These are phyloP conservation scores for Neoscytalidium dimidiatum DNA, from an alignment of 2,329 filamentous ascomycete species.

Conservation along the genomic window DNA sequence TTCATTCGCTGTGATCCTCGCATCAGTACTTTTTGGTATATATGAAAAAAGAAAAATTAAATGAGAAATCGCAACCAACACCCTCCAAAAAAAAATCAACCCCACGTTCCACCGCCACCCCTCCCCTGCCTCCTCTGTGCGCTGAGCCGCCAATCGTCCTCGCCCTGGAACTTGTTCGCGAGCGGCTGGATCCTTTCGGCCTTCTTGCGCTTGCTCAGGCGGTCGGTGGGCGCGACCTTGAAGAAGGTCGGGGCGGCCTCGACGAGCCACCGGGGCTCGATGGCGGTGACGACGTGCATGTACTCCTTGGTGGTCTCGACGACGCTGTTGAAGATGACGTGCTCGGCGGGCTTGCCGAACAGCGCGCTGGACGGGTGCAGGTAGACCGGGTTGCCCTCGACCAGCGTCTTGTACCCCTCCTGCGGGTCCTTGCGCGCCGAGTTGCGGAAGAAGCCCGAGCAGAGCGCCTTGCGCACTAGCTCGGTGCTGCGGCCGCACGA, in stretches of 20 bases:
- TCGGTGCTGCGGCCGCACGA: slow-evolving; percentile 87
- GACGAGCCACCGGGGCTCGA: slow-evolving; percentile 92
- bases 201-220: slow-evolving; percentile 86
- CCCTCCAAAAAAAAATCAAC: slow-evolving; percentile 48
- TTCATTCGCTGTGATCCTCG: no score
- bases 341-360: slow-evolving; percentile 94
- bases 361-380: slow-evolving; percentile 89
- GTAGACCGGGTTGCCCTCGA: slow-evolving; percentile 92
- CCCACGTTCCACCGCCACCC: slow-evolving; percentile 93
- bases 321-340: slow-evolving; percentile 90
- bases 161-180: slow-evolving; percentile 87
- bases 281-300: slow-evolving; percentile 91
- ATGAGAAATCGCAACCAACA: background rate
- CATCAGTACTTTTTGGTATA: no score
- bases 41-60: background rate
- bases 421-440: slow-evolving; percentile 91
- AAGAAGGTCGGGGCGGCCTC: slow-evolving; percentile 99
- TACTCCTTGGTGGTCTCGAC: slow-evolving; percentile 97
- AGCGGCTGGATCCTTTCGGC: slow-evolving; percentile 93
- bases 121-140: slow-evolving; percentile 84
- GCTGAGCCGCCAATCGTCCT: slow-evolving; percentile 93
- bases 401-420: slow-evolving; percentile 96
- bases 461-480: slow-evolving; percentile 85
- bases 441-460: slow-evolving; percentile 94
- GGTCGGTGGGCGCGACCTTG: slow-evolving; percentile 88